These are phyloP conservation scores for Priceomyces fermenticarens DNA, from an alignment of 805 yeast genomes.

Conservation along the genomic window DNA sequence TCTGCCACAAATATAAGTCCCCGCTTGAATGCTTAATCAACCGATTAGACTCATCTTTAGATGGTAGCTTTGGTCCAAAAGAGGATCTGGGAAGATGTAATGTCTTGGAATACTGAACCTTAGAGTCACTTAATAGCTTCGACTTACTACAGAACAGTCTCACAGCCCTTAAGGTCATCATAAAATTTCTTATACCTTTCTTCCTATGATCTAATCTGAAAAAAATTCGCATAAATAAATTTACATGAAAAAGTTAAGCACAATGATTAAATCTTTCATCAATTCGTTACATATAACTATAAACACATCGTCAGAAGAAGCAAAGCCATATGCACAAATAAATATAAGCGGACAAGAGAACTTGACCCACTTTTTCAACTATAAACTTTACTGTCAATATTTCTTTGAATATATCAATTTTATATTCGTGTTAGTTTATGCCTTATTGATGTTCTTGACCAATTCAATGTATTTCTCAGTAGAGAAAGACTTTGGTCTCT, in stretches of 20 bases:
- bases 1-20: conserved; percentile 63
- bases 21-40: conserved; percentile 53
- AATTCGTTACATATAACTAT: conserved; percentile 10
- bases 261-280: conserved; percentile 5
- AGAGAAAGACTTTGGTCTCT: conserved; percentile 86
- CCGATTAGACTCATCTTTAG: conserved; percentile 31
- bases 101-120: conserved; percentile 43
- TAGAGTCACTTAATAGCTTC: conserved; percentile 2
- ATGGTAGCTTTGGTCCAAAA: conserved; percentile 53
- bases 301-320: conserved; percentile 7
- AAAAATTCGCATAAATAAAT: not conserved
- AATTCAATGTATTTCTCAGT: conserved; percentile 88
- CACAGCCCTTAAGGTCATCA: not conserved
- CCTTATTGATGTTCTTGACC: conserved; percentile 45
- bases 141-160: conserved; percentile 1
- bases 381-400: not conserved
- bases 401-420: not conserved
- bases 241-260: not conserved
- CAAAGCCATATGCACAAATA: conserved; percentile 6
- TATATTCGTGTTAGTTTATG: no score
- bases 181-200: not conserved
- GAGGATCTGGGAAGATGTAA: conserved; percentile 64
- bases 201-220: not conserved
- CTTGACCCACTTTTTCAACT: not conserved
- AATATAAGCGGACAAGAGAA: conserved; percentile 2